These are phyloP conservation scores for Citrus inodora DNA, from an alignment of 345 rosid species.

Conservation along the genomic window DNA sequence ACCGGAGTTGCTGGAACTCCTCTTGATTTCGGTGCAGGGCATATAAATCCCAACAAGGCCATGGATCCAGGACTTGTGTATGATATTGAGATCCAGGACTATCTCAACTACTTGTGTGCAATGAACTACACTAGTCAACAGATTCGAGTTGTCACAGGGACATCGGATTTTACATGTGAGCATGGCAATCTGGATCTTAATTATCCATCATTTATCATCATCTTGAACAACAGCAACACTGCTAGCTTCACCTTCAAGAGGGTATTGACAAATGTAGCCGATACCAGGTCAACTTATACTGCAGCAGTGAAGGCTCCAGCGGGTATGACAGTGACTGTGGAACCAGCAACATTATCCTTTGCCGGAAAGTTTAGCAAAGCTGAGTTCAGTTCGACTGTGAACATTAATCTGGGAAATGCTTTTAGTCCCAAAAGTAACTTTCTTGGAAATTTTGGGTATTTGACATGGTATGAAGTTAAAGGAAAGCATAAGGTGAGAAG, in stretches of 20 bases:
- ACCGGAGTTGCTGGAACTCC: conserved; percentile 33
- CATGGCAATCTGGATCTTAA: conserved; percentile 36
- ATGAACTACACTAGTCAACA: conserved; percentile 33
- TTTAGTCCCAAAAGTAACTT: conserved; percentile 26
- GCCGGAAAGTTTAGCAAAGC: conserved; percentile 27
- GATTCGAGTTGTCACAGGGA: conserved; percentile 29
- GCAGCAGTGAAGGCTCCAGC: conserved; percentile 25
- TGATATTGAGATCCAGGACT: conserved; percentile 32
- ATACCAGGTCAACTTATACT: neutral
- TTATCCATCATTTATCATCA: conserved; percentile 49
- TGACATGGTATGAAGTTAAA: neutral
- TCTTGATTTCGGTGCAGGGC: conserved; percentile 52
- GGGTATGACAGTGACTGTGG: conserved; percentile 31
- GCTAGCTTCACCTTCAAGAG: conserved; percentile 29
- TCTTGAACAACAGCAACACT: conserved; percentile 44
- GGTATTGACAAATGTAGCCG: conserved; percentile 11
- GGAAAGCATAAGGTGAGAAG: neutral
- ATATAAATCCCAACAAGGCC: conserved; percentile 36
- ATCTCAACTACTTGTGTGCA: conserved; percentile 33
- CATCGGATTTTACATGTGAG: conserved; percentile 22
- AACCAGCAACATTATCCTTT: conserved; percentile 30
- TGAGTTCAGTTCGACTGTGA: conserved; percentile 35
- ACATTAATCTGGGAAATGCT: conserved; percentile 18
- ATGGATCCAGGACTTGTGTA: conserved; percentile 48
- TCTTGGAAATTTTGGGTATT: conserved; percentile 39